A percentile compares a stretch with the other conserved stretches of the same genome.
These are phyloP conservation scores for Binderoboletus segoi DNA, from an alignment of 1,284 basidiomycete genomes.

Conservation along the genomic window DNA sequence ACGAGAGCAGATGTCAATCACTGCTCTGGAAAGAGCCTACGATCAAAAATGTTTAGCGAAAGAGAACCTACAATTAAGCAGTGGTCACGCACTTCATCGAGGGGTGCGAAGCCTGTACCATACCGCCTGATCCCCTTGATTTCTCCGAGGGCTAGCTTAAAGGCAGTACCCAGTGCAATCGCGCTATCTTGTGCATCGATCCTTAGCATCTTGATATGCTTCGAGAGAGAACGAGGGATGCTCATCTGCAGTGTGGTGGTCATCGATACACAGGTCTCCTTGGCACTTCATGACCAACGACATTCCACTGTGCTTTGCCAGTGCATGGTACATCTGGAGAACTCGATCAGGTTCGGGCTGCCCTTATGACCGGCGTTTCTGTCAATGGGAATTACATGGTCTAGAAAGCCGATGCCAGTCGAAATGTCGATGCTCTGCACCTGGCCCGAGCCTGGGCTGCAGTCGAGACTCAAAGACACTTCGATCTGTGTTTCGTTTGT, in stretches of 20 bases:
- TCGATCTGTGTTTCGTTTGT: slow-evolving; percentile 94
- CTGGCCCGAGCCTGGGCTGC: slow-evolving; percentile 60
- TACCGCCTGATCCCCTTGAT: slow-evolving; percentile 94
- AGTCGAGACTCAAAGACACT: slow-evolving; percentile 83
- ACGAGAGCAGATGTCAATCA: slow-evolving; percentile 97
- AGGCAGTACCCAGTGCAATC: slow-evolving; percentile 90
- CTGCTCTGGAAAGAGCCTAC: slow-evolving; percentile 90
- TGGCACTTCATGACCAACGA: slow-evolving; percentile 89
- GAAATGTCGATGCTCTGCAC: slow-evolving; percentile 84
- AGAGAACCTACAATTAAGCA: slow-evolving; percentile 7
- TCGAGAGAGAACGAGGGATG: slow-evolving; percentile 23
- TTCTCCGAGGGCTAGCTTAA: slow-evolving; percentile 95
- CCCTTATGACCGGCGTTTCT: slow-evolving; percentile 1
- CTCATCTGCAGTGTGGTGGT: slow-evolving; percentile 98
- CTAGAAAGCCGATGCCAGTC: slow-evolving; percentile 97
- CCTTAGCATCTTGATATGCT: slow-evolving; percentile 14
- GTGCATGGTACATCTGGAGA: slow-evolving; percentile 88
- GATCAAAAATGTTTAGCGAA: neutral
- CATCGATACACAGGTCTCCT: slow-evolving; percentile 97
- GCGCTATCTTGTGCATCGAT: slow-evolving; percentile 81
- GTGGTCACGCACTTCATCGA: slow-evolving; percentile 80
- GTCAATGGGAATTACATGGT: slow-evolving; percentile 77
- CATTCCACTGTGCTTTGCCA: slow-evolving; percentile 94
- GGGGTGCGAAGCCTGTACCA: slow-evolving; percentile 94
- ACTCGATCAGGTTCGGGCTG: slow-evolving; percentile 6